Evolutionary conservation across 139 green algal species (phyloP).

Genomic region (Tetradesmus obliquus): DNA sequence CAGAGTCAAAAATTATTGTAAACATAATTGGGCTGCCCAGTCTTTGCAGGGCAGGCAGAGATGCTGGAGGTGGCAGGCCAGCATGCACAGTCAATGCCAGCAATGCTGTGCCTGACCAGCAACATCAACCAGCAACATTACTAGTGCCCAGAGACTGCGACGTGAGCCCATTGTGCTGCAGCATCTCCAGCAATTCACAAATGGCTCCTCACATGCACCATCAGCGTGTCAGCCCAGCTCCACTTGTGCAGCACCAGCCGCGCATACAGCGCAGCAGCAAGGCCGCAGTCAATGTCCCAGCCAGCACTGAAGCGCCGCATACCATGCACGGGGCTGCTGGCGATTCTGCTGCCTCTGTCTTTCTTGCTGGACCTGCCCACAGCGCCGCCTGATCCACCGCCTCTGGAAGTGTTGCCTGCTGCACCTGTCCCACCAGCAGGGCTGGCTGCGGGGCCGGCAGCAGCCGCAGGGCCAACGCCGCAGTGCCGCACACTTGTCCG

Average conservation of each 20-base stretch:
- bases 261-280: conserved; percentile 26
- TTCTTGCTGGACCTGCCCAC: not conserved
- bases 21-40: not conserved
- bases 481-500: not conserved
- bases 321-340: not conserved
- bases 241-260: conserved; percentile 27
- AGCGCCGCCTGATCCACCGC: too few relatives aligned
- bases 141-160: too few relatives aligned
- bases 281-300: conserved; percentile 13
- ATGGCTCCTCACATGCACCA: not conserved
- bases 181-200: not conserved
- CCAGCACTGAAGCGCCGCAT: not conserved
- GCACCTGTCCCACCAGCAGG: not conserved
- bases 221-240: conserved; percentile 15
- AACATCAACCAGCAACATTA: too few relatives aligned
- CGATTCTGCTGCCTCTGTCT: not conserved
- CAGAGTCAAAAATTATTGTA: not conserved
- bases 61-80: not conserved
- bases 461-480: not conserved
- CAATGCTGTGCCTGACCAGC: too few relatives aligned
- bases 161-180: not conserved
- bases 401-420: not conserved
- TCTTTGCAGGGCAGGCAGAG: not conserved
- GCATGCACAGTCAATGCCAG: not conserved
- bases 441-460: not conserved